Evolutionary conservation across 805 yeast species (phyloP), one percentile per base, ranked within the genome.

Genomic region (Hanseniaspora thailandica): DNA sequence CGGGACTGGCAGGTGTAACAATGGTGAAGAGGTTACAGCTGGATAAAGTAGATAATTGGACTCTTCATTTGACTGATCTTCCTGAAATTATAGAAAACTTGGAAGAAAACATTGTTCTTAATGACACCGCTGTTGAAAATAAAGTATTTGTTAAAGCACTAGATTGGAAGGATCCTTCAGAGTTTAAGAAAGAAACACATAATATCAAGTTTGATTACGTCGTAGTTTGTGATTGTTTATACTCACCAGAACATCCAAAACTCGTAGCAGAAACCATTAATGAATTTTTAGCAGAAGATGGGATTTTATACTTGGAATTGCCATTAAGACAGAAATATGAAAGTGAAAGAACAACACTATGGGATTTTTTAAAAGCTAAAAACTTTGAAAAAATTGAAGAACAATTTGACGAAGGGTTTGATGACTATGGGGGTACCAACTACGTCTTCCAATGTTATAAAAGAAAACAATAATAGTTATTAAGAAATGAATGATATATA

Each of bases 1-100:
- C 98, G 0, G 98, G 98, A 0, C 71, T 90, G 15, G 83, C 82
- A 3, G 97, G 97, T 0, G 83, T 93, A 34, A 73, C 81, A 0
- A 73, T 85, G 54, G 77, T 62, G 2, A 52, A 57, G 17, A 64
- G 63, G 56, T 28, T 53, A 5, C 15, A 43, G 23, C 3, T 12
- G 35, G 25, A 31, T 8, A 10, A 15, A 7, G 19, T 10, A 28
- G n/a, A 17, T 8, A 62, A 62, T 60, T 73, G 76, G 2, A 66
- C 73, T 22, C 71, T 76, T 23, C 66, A 63, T 56, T 64, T 87
- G 23, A 89, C 97, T 0, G 98, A 90, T 64, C 69, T 93, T 47
- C 80, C 80, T 0, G 93, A 81, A 47, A 89, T 90, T 41, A 73
- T 84, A 0, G 77, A 78, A 0, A 90, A 93, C 61, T 63, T 93